Conservation (phyloP, 2,329 filamentous ascomycete species). For the Cadophora gregata region DNA sequence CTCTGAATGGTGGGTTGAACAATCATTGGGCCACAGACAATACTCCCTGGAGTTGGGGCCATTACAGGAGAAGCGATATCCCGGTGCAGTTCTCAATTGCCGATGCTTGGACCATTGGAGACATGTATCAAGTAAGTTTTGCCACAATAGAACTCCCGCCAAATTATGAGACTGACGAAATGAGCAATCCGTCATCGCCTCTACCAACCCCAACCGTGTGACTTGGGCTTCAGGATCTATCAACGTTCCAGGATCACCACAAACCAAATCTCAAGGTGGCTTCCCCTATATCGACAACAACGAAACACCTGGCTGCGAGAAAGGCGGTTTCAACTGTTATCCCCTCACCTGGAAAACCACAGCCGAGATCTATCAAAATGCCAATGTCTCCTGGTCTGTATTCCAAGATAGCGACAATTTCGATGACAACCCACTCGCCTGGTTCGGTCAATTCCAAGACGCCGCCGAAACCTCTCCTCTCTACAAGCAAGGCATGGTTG, state of each 20-base stretch:
- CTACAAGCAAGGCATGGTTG: slow-evolving; percentile 47
- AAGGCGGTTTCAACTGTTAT: slow-evolving; percentile 50
- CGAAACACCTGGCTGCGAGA: slow-evolving; percentile 53
- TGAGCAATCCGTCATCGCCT: slow-evolving; percentile 52
- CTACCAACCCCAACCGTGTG: slow-evolving; percentile 53
- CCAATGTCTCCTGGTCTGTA: slow-evolving; percentile 53
- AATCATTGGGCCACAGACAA: slow-evolving; percentile 60
- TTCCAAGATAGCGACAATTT: slow-evolving; percentile 55
- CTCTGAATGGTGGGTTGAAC: slow-evolving; percentile 57
- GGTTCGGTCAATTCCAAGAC: slow-evolving; percentile 54
- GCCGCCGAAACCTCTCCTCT: slow-evolving; percentile 47
- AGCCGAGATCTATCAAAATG: slow-evolving; percentile 51
- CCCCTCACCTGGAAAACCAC: slow-evolving; percentile 55
- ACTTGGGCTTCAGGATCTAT: slow-evolving; percentile 52
- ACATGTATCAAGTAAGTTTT: slow-evolving; percentile 57
- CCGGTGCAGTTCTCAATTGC: slow-evolving; percentile 60
- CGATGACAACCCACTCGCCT: slow-evolving; percentile 54
- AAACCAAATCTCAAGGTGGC: slow-evolving; percentile 48
- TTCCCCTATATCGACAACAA: slow-evolving; percentile 52
- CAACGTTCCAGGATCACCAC: slow-evolving; percentile 52
- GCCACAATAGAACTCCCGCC: no score
- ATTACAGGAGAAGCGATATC: slow-evolving; percentile 57
- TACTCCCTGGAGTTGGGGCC: slow-evolving; percentile 59
- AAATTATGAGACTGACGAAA: not conserved
- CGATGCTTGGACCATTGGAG: slow-evolving; percentile 59